These are phyloP conservation scores for Myriosclerotinia scirpicola DNA, from an alignment of 2,329 filamentous ascomycete species.

Conservation along the genomic window DNA sequence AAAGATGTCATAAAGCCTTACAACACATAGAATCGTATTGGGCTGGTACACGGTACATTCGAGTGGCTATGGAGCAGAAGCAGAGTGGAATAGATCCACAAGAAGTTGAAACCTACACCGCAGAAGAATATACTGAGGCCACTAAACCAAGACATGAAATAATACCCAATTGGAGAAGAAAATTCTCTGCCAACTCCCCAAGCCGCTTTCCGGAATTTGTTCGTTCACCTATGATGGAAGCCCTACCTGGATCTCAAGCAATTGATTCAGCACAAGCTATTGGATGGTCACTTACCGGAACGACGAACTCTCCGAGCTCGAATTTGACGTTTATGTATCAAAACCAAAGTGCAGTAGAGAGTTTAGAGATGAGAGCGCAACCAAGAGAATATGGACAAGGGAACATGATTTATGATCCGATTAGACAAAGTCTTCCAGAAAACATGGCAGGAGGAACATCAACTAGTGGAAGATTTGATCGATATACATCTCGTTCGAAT, in stretches of 20 bases:
- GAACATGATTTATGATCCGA: slow-evolving; percentile 61
- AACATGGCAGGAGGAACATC: slow-evolving; percentile 47
- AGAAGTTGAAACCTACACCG: slow-evolving; percentile 54
- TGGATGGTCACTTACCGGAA: slow-evolving; percentile 85
- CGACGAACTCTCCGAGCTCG: slow-evolving; percentile 80
- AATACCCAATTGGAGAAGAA: slow-evolving; percentile 43
- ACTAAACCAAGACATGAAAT: slow-evolving; percentile 53
- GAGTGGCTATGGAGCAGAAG: slow-evolving; percentile 84
- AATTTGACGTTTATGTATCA: slow-evolving; percentile 77
- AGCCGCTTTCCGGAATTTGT: slow-evolving; percentile 33
- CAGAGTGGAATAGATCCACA: slow-evolving; percentile 77
- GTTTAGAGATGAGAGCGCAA: slow-evolving; percentile 33
- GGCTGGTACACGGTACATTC: slow-evolving; percentile 83
- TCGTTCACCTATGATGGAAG: slow-evolving; percentile 48
- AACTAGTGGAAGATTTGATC: slow-evolving; percentile 38
- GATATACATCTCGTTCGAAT: slow-evolving; percentile 27
- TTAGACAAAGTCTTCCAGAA: slow-evolving; percentile 56
- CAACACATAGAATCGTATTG: slow-evolving; percentile 81
- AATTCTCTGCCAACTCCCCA: slow-evolving; percentile 32
- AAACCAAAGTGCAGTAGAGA: slow-evolving; percentile 31
- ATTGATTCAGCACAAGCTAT: slow-evolving; percentile 58
- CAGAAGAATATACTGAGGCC: slow-evolving; percentile 72
- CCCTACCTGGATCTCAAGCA: slow-evolving; percentile 45
- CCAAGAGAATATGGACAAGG: slow-evolving; percentile 50
- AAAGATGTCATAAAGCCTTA: slow-evolving; percentile 79